A percentile compares a stretch with the other conserved stretches of the same genome.
Conservation (phyloP, 2,329 filamentous ascomycete genomes). For the Ceratocystis smalleyi region DNA sequence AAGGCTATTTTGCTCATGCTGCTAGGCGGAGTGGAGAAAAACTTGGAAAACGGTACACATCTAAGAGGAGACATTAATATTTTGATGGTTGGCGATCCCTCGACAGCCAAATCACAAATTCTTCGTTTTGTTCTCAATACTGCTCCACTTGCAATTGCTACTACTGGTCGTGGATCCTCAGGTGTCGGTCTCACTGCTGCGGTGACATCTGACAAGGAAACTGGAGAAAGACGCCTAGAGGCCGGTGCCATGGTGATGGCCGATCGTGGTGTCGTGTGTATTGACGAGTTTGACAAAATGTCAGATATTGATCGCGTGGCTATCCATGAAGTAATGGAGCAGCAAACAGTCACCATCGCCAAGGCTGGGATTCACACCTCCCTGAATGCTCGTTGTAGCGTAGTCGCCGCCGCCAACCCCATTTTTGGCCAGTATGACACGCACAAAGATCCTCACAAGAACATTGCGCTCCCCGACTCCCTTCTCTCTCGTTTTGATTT, state of each 20-base stretch:
- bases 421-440: conserved; percentile 98
- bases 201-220: conserved; percentile 93
- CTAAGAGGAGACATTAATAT: conserved; percentile 98
- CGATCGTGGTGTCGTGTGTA: conserved; percentile 93
- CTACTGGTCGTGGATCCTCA: conserved; percentile 89
- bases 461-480: conserved; percentile 93
- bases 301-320: conserved; percentile 94
- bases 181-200: conserved; percentile 95
- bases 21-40: conserved; percentile 93
- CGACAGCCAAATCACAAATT: conserved; percentile 95
- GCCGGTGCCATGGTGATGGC: conserved; percentile 98
- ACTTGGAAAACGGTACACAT: conserved; percentile 94
- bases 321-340: conserved; percentile 99
- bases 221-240: conserved; percentile 82
- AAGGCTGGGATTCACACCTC: conserved; percentile 98
- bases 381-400: conserved; percentile 88
- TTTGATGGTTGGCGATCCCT: conserved; percentile 96
- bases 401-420: conserved; percentile 89
- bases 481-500: conserved; percentile 96
- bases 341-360: conserved; percentile 96
- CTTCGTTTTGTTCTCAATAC: conserved; percentile 95
- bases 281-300: conserved; percentile 99
- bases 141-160: conserved; percentile 88
- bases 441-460: conserved; percentile 96
- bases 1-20: conserved; percentile 94